These are phyloP conservation scores for Lactifluus piperatus DNA, from an alignment of 768 basidiomycete genomes.

Conservation along the genomic window DNA sequence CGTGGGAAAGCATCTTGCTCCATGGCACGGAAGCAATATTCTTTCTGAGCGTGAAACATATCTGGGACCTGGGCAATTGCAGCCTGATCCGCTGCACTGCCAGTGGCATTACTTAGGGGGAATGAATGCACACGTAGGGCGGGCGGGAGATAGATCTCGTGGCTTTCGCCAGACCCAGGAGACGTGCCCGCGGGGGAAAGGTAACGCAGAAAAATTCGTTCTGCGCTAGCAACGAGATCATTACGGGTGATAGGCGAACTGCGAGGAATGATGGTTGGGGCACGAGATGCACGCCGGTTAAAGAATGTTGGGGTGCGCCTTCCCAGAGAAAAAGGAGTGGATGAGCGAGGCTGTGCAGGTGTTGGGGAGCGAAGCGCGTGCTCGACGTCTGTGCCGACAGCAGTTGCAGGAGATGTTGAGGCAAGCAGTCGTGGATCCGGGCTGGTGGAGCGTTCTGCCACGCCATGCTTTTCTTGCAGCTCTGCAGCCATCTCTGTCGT, in stretches of 20 bases:
- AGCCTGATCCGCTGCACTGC: constrained; percentile 54
- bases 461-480: constrained; percentile 56
- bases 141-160: constrained; percentile 96
- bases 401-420: constrained; percentile 42
- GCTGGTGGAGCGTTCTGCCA: constrained; percentile 47
- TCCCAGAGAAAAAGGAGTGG: constrained; percentile 72
- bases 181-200: constrained; percentile 74
- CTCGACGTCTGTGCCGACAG: constrained; percentile 31
- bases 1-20: constrained; percentile 92
- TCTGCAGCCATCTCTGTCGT: constrained; percentile 60
- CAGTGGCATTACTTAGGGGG: constrained; percentile 74
- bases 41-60: constrained; percentile 95
- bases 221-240: constrained; percentile 88
- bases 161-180: constrained; percentile 77
- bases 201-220: constrained; percentile 93
- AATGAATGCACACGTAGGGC: constrained; percentile 87
- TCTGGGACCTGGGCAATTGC: constrained; percentile 89
- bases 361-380: constrained; percentile 23
- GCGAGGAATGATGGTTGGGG: constrained; percentile 91
- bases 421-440: constrained; percentile 35
- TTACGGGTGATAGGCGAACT: constrained; percentile 82
- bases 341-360: constrained; percentile 44
- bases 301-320: constrained; percentile 72
- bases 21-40: constrained; percentile 94
- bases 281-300: constrained; percentile 71